Evolutionary conservation across 768 basidiomycete species (phyloP), one percentile per base, ranked within the genome.

Genomic region (Suillus ampliporus): DNA sequence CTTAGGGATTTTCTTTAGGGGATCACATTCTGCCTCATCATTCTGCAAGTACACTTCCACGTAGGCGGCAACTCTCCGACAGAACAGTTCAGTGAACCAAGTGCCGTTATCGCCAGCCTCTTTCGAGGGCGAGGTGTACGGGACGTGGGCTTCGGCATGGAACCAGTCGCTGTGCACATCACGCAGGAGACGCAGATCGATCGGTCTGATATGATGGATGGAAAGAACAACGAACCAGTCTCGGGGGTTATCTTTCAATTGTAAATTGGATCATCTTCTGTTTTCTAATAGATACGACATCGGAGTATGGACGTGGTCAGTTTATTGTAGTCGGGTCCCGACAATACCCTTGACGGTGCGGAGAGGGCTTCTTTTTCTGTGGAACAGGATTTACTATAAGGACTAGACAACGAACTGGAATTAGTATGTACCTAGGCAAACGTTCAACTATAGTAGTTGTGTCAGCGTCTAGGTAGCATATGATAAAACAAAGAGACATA

Each of bases 31-130:
- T 61, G 51, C n/a, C 57, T 61, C 35, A 38, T 61, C 37, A 60
- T 57, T 38, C 60, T 61, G 5, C 60, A 61, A 61, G 52, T 61
- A 28, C 60, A 57, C 21, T 61, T 61, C 35, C 34, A 60, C 19
- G 21, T 61, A 10, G 60, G 60, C 15, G 48, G 52, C 21, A 38
- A 2, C 54, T 28, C 50, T 6, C 6, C 50, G 5, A 56, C 7
- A 2, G 48, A 56, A 31, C 41, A 54, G 14, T 34, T 50, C 4
- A 19, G 19, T 37, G 48, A 48, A 10, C 14, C 15, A 34, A 13
- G 11, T 10, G 28, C 13, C 5, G 57, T 34, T 6, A 5, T 51
- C 5, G 31, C 50, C 50, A 51, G 9, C 50, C 4, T 26, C n/a
- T 58, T 57, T 54, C 58, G 50, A 54, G 48, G n/a, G 15, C 58